These are phyloP conservation scores for Fusarium annulatum DNA, from an alignment of 2,329 filamentous ascomycete species.

Conservation along the genomic window DNA sequence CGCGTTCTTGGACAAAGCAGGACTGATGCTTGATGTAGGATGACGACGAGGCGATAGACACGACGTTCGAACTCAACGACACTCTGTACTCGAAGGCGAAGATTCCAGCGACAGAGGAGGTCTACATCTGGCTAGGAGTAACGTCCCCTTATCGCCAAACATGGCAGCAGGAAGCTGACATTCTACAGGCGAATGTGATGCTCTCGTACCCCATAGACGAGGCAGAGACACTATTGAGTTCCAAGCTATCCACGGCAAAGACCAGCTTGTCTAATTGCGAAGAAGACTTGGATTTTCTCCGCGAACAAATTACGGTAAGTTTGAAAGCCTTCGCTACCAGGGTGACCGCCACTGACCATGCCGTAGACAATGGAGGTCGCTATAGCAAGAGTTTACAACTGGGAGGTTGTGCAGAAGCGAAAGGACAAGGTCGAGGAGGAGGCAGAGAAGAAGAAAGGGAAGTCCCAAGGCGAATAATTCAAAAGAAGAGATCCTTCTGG, in stretches of 20 bases:
- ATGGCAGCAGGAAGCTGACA: conserved; percentile 39
- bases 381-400: conserved; percentile 97
- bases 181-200: conserved; percentile 89
- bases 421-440: conserved; percentile 83
- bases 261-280: conserved; percentile 87
- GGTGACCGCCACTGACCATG: conserved; percentile 2
- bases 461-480: conserved; percentile 43
- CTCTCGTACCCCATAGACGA: conserved; percentile 91
- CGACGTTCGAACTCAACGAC: conserved; percentile 96
- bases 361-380: conserved; percentile 94
- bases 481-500: conserved; percentile 4
- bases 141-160: not conserved
- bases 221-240: conserved; percentile 80
- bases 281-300: conserved; percentile 93
- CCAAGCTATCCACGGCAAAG: conserved; percentile 83
- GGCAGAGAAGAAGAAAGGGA: conserved; percentile 53
- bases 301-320: conserved; percentile 94
- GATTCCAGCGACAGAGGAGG: conserved; percentile 85
- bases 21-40: conserved; percentile 50
- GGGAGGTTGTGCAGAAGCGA: conserved; percentile 95
- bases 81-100: conserved; percentile 91
- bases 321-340: not conserved
- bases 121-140: conserved; percentile 97
- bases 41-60: conserved; percentile 79
- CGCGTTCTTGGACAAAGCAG: not conserved